Base-by-base conservation (phyloP, 768 basidiomycete species). In the Rhizopogon sp. region DNA sequence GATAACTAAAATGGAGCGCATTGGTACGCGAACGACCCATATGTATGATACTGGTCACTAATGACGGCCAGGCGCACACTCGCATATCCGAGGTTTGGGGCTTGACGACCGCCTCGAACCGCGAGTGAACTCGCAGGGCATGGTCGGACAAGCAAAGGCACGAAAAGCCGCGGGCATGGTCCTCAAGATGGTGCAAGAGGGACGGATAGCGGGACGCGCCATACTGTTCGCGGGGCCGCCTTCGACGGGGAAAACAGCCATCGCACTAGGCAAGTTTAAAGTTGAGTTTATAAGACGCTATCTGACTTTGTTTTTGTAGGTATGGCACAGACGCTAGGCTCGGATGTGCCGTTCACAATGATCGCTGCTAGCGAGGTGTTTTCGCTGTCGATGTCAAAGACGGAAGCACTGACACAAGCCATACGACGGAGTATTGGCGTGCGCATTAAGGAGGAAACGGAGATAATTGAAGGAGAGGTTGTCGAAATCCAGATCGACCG, bases 401-500 rank as follows among this genome's bases (percentile, higher is more conserved):
- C 97, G 2, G 97, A 99, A 68, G 94, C 94, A 20, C 80, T 99
- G 57, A 98, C 95, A 0, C 96, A 98, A 68, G 93, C 95, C 0
- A 92, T 99, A 73, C 80, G 96, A 62, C 78, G 96, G 63, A 93
- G 93, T 65, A 99, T 99, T 65, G 97, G 96, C 16, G 94, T 99
- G 1, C 79, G 96, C 44, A 98, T 99, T 66, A 96, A 92, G 69
- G 97, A 98, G 68, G 96, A 98, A 75, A 90, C 90, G 2, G 97
- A 99, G 66, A 80, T 99, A 49, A 94, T 98, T 59, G 94, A 97
- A 67, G 97, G 97, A 52, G 96, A 99, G 70, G 93, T 99, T 7
- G 93, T 98, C 6, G 96, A 99, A 73, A 95, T 98, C 61, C 95
- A 98, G 69, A 96, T 99, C 56, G 97, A 99, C 76, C 80, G 95